Conservation (phyloP, 441 rosid genomes). For the Erysimum pusillum region DNA sequence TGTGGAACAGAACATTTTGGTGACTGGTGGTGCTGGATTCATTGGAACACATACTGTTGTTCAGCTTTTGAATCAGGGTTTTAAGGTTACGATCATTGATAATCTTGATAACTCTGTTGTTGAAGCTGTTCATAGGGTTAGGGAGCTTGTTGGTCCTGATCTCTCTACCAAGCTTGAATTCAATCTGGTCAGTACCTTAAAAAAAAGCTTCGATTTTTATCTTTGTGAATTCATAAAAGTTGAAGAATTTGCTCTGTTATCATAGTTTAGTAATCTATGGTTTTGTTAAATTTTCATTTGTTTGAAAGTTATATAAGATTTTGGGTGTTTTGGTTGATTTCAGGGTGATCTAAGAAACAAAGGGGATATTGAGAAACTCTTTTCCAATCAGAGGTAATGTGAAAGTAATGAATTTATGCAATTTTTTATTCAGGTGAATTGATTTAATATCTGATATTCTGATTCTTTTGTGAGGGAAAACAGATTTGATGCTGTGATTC, state of each 20-base stretch:
- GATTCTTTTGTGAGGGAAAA: conserved; percentile 13
- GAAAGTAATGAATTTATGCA: not conserved
- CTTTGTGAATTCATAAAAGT: not conserved
- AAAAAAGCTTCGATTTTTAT: conserved; percentile 1
- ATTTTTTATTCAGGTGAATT: not conserved
- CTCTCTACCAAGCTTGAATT: conserved; percentile 72
- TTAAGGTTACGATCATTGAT: conserved; percentile 68
- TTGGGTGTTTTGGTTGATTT: conserved; percentile 20
- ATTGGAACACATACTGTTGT: conserved; percentile 77
- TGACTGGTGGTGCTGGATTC: conserved; percentile 83
- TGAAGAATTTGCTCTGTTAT: not conserved
- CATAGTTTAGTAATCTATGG: not conserved
- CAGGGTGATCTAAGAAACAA: conserved; percentile 80
- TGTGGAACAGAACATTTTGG: conserved; percentile 60
- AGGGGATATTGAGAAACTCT: conserved; percentile 68
- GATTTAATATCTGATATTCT: not conserved
- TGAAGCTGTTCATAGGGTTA: conserved; percentile 68
- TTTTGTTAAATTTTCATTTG: not conserved
- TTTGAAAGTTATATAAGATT: not conserved
- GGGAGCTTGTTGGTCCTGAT: conserved; percentile 66
- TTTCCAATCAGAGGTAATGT: conserved; percentile 60
- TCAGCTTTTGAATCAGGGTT: conserved; percentile 70
- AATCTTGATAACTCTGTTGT: conserved; percentile 68
- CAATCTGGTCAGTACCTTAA: conserved; percentile 50
- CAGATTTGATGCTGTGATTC: conserved; percentile 82